Base-by-base conservation (phyloP, 208 protist genomes). In the Crithidia brevicula region DNA sequence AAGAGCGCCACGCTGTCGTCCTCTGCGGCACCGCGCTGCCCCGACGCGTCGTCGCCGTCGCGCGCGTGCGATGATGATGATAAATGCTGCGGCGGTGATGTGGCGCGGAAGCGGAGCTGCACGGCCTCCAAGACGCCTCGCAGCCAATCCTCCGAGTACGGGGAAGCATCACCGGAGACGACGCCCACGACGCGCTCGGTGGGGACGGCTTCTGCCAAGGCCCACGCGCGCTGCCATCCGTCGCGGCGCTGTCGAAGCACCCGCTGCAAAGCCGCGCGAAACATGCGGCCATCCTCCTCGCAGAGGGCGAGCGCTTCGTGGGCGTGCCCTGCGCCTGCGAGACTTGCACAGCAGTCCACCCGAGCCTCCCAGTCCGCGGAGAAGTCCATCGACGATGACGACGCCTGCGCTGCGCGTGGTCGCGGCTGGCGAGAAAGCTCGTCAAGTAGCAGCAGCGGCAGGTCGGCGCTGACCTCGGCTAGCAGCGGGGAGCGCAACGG, bases 401-500 rank as follows among this genome's bases (percentile, higher is more conserved):
- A n/a, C n/a, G n/a, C n/a, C n/a, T n/a, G n/a, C n/a, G n/a, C n/a
- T n/a, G n/a, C n/a, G 20, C 27, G 10, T 28, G 36, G 36, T 13
- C 18, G n/a, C 22, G 59, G 27, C 31, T 56, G 61, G 1, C 25
- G 60, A 22, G 46, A 27, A 25, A 81, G 36, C 54, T 86, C 81
- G 4, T 72, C 64, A 20, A 91, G 60, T 28, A 91, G 60, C 42
- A 88, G 58, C 67, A 88, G 51, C 30, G 82, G 70, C 18, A 85
- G 53, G 28, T 86, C 68, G 2, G 79, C 67, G 38, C 78, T 77
- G 4, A 88, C 56, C 31, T 63, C 42, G 8, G 82, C 74, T 9
- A 91, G 68, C 34, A 79, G 70, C 20, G 85, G 67, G 10, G 79
- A 87, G 15, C 73, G 76, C 36, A 91, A 54, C n/a, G 82, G 72